Conservation (phyloP, 31 red algal genomes). For the Porphyra umbilicalis region DNA sequence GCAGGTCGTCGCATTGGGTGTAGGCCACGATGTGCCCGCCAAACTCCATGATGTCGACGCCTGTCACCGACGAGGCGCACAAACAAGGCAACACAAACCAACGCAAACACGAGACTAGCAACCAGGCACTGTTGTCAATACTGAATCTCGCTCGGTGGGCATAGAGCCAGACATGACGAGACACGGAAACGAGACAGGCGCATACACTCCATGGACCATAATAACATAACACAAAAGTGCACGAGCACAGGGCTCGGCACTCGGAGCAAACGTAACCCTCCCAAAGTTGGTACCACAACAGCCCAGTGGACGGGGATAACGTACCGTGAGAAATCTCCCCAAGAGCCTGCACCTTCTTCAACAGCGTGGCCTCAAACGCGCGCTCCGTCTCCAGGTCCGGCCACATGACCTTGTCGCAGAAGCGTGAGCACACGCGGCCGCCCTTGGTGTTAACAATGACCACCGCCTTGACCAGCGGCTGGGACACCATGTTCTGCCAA, state of each 20-base stretch:
- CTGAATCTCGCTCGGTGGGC: too few relatives aligned
- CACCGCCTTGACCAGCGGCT: constrained; percentile 75
- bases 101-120: too few relatives aligned
- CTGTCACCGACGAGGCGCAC: not conserved
- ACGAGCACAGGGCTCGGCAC: too few relatives aligned
- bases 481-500: constrained; percentile 28
- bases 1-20: constrained; percentile 68
- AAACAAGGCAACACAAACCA: not conserved
- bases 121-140: too few relatives aligned
- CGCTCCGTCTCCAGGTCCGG: constrained; percentile 59
- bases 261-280: not conserved
- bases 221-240: too few relatives aligned
- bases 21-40: constrained; percentile 72
- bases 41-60: constrained; percentile 73
- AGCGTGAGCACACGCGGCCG: constrained; percentile 70
- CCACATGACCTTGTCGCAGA: constrained; percentile 54
- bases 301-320: not conserved
- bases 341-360: constrained; percentile 70
- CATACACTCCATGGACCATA: too few relatives aligned
- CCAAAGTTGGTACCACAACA: too few relatives aligned
- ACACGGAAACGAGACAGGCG: not conserved
- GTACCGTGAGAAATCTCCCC: constrained; percentile 46
- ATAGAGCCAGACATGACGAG: not conserved
- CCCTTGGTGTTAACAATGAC: constrained; percentile 78
- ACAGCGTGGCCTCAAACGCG: constrained; percentile 59